phyloP scores from a whole-genome alignment of 768 basidiomycete species.

The Kwoniella bestiolae region DNA sequence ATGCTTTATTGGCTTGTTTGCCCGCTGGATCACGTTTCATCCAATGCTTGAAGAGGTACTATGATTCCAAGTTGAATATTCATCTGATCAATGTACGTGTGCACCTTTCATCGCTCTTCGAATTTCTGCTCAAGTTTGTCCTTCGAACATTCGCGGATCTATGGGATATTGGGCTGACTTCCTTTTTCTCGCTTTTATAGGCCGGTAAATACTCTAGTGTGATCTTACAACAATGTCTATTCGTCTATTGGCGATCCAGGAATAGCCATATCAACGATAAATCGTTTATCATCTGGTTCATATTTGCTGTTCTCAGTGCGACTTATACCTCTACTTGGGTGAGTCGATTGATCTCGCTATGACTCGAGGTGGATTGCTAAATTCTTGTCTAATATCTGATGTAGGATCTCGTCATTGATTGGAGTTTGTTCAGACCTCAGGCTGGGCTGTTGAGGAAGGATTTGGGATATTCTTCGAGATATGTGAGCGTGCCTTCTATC shows the following conservation, averaged over 20 bases:
- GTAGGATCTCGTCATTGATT: conserved; percentile 87
- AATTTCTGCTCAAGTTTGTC: background rate
- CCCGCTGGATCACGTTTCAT: conserved; percentile 78
- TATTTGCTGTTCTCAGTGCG: conserved; percentile 69
- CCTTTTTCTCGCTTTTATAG: conserved; percentile 60
- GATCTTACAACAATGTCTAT: conserved; percentile 69
- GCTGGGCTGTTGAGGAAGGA: conserved; percentile 73
- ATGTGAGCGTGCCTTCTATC: conserved; percentile 5
- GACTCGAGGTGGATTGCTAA: background rate
- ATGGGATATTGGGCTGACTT: background rate
- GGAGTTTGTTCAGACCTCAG: conserved; percentile 73
- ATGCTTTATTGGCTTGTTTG: conserved; percentile 57
- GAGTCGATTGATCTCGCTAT: conserved; percentile 38
- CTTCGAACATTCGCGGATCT: background rate
- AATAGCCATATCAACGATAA: conserved; percentile 59
- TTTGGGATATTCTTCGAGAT: conserved; percentile 68
- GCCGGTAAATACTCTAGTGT: conserved; percentile 81
- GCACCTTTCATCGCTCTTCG: background rate
- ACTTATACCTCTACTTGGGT: conserved; percentile 81
- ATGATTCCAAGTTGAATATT: conserved; percentile 70
- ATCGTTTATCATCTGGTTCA: conserved; percentile 70
- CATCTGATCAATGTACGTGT: conserved; percentile 83
- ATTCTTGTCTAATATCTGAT: conserved; percentile 70
- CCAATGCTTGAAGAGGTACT: conserved; percentile 85
- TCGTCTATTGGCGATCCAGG: conserved; percentile 76